phyloP scores from a whole-genome alignment of 352 stramenopile species.

The Pythium grandisporangium region DNA sequence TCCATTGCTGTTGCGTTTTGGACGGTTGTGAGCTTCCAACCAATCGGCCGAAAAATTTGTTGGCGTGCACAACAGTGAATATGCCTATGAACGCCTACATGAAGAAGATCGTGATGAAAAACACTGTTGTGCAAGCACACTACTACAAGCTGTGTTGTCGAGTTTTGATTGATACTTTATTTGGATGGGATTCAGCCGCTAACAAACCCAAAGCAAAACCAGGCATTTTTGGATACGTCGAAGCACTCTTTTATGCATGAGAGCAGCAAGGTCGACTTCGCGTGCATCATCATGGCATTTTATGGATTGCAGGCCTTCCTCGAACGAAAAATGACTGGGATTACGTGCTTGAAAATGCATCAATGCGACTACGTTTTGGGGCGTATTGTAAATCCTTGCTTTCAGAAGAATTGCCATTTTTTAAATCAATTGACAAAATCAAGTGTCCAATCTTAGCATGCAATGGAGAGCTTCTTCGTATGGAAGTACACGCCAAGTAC shows the following conservation, averaged over 20 bases:
- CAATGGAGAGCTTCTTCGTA: neutral
- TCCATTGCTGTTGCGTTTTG: constrained; percentile 15
- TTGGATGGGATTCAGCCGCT: too few species aligned
- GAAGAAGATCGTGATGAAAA: too few species aligned
- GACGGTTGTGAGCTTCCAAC: constrained; percentile 5
- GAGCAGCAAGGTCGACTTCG: constrained; percentile 13
- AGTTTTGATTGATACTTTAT: too few species aligned
- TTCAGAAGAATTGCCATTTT: constrained; percentile 9
- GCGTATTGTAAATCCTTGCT: constrained; percentile 16
- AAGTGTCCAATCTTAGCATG: constrained; percentile 1
- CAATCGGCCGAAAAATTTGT: constrained; percentile 3
- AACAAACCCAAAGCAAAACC: constrained; percentile 11
- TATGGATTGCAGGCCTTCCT: constrained; percentile 14
- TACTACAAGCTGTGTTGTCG: too few species aligned
- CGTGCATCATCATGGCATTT: constrained; percentile 16
- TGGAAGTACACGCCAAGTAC: constrained; percentile 10
- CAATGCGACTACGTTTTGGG: constrained; percentile 4
- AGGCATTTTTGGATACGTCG: constrained; percentile 12
- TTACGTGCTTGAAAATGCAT: neutral
- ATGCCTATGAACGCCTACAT: too few species aligned
- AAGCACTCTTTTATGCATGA: constrained; percentile 13
- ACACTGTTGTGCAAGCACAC: too few species aligned
- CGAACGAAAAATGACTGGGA: constrained; percentile 15
- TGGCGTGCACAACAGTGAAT: too few species aligned
- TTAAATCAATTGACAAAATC: neutral